These are phyloP conservation scores for Conringia planisiliqua DNA, from an alignment of 345 rosid genomes.

Conservation along the genomic window DNA sequence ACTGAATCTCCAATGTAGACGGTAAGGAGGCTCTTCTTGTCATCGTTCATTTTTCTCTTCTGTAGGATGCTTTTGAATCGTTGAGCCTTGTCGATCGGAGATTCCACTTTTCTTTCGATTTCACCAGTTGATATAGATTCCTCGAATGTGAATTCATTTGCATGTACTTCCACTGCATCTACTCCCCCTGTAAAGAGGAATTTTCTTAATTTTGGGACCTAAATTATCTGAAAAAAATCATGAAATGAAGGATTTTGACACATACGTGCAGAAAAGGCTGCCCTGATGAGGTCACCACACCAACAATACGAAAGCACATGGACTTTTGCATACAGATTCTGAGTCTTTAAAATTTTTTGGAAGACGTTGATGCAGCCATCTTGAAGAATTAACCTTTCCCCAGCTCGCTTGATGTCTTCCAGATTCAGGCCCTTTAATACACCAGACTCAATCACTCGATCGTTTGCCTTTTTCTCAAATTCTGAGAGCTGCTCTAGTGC, in stretches of 20 bases:
- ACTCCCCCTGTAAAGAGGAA: conserved; percentile 47
- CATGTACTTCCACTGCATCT: conserved; percentile 55
- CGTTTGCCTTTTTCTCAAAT: conserved; percentile 81
- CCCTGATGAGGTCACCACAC: conserved; percentile 90
- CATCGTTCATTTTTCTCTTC: conserved; percentile 23
- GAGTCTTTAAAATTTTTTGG: conserved; percentile 53
- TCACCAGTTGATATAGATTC: conserved; percentile 79
- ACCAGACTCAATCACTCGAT: conserved; percentile 79
- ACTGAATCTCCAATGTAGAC: conserved; percentile 88
- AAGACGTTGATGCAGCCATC: conserved; percentile 83
- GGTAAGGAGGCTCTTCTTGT: conserved; percentile 44
- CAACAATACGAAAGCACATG: conserved; percentile 93
- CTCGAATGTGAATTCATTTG: conserved; percentile 71
- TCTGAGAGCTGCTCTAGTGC: conserved; percentile 73
- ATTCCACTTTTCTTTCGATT: conserved; percentile 59
- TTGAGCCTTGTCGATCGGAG: conserved; percentile 72
- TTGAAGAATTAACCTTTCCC: conserved; percentile 78
- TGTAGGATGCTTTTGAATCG: conserved; percentile 51
- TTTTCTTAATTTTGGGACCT: neutral
- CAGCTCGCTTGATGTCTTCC: conserved; percentile 91
- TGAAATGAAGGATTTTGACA: neutral
- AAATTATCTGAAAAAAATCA: neutral
- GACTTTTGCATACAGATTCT: conserved; percentile 50
- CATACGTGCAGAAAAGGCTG: conserved; percentile 66
- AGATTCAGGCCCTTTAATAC: conserved; percentile 82